Percentiles rank a stretch among this genome's conserved stretches.
phyloP scores from a whole-genome alignment of 495 filamentous ascomycete genomes.

The Patellaria atrata region DNA sequence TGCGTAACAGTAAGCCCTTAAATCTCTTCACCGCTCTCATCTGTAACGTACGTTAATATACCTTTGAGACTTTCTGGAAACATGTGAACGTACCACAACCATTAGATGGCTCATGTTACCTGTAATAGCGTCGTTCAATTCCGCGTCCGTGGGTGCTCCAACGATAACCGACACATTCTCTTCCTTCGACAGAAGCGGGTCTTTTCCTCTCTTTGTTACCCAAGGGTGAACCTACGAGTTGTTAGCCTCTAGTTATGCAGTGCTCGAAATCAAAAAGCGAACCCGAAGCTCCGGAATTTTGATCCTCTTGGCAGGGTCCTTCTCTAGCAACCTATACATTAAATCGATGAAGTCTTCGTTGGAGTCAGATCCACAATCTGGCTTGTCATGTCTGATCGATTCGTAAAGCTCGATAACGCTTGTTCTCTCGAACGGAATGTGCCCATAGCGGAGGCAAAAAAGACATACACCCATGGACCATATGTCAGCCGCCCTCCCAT shows the following conservation, averaged over 20 bases:
- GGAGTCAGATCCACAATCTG: conserved; percentile 32
- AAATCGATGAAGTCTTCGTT: conserved; percentile 22
- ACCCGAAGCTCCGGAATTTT: conserved; percentile 70
- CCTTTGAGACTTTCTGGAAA: no score
- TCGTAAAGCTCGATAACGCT: conserved; percentile 79
- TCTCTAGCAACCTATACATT: conserved; percentile 28
- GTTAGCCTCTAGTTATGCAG: conserved; percentile 1
- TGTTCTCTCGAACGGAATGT: conserved; percentile 65
- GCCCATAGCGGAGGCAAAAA: conserved; percentile 82
- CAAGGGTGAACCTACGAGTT: conserved; percentile 66
- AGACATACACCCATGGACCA: conserved; percentile 98
- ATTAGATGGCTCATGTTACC: conserved; percentile 69
- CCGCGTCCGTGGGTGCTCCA: conserved; percentile 69
- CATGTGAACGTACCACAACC: conserved; percentile 59
- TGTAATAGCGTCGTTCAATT: conserved; percentile 84
- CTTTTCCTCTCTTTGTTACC: conserved; percentile 73
- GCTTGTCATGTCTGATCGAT: conserved; percentile 56
- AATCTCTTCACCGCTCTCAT: conserved; percentile 88
- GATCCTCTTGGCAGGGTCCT: conserved; percentile 55
- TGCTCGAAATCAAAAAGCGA: conserved; percentile 25
- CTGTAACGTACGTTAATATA: no score
- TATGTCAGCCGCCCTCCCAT: conserved; percentile 80
- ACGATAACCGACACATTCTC: conserved; percentile 79
- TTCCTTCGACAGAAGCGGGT: conserved; percentile 63
- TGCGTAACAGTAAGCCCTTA: conserved; percentile 43